These are phyloP conservation scores for Oenanthe javanica DNA, from an alignment of 140 eudicot species.

Conservation along the genomic window DNA sequence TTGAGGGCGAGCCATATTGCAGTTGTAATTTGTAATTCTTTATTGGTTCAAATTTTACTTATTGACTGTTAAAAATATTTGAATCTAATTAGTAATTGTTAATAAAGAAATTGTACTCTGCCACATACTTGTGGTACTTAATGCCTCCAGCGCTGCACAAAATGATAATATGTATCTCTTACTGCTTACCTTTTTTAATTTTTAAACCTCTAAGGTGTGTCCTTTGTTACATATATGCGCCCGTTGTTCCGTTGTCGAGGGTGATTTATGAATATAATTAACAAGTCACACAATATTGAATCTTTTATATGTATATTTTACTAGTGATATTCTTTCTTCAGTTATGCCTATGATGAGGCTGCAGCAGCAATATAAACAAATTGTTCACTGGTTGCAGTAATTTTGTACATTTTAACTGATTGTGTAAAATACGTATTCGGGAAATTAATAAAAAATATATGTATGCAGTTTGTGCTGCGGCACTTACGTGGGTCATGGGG, in stretches of 20 bases:
- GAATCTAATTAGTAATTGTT: neutral
- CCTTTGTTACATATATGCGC: neutral
- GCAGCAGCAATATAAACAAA: neutral
- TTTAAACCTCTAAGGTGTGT: neutral
- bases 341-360: neutral
- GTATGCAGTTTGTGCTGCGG: slow-evolving; percentile 57
- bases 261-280: neutral
- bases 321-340: neutral
- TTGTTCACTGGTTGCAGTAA: neutral
- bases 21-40: neutral
- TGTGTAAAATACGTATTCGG: neutral
- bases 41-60: neutral
- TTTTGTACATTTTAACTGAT: neutral
- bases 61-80: neutral
- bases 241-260: too few species aligned
- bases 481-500: slow-evolving; percentile 84
- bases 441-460: slow-evolving; percentile 7
- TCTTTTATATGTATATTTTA: neutral
- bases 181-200: neutral
- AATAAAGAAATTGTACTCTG: neutral
- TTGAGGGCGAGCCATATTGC: neutral
- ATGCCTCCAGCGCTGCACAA: neutral
- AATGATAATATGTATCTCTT: neutral
- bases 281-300: neutral
- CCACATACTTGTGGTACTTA: neutral